Base-by-base conservation (phyloP, 495 filamentous ascomycete genomes). In the Rhizodiscina lignyota region DNA sequence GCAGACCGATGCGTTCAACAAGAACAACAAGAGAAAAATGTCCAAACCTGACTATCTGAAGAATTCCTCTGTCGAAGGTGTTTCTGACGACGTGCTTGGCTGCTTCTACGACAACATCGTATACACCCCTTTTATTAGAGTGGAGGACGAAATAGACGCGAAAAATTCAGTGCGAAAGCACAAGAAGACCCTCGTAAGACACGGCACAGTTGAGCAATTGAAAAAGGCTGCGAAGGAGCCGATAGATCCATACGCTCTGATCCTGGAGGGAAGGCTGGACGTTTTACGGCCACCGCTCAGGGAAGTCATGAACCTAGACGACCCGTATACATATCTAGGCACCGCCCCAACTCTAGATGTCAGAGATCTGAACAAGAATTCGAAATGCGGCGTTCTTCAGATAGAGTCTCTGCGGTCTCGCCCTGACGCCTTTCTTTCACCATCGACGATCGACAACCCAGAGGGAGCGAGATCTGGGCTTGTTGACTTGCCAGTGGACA, bases 11-110 rank as follows among this genome's bases (percentile, higher is more conserved):
- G 83, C 91, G 8, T 94, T 94, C 71, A 99, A 99, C 64, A 93
- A 87, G 54, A 96, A 94, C 63, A 96, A 96, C 55, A 96, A 94
- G 59, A 72, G 86, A 48, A 99, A 96, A 56, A 99, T 99, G 89
- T 85, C 93, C 52, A 91, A 91, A 45, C 64, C 66, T 0, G 89
- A 96, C 40, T 99, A 99, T 53, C 68, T 94, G 35, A 96, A 91
- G 55, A 96, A 94, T 52, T 89, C 84, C 3, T 50, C 49, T 11
- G 70, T 74, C 5, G 83, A 94, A 51, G 84, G 84, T 11, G 79
- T 96, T 17, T 77, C 79, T 19, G 84, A 89, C 37, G 89, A 94
- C 36, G 82, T 96, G 19, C 64, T 94, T 4, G 84, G 80, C 50
- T 94, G 86, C 52, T 89, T 96, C 50, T 99, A 96, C 55, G 89